These are phyloP conservation scores for Eucalyptus paniculata DNA, from an alignment of 345 rosid species.

Conservation along the genomic window DNA sequence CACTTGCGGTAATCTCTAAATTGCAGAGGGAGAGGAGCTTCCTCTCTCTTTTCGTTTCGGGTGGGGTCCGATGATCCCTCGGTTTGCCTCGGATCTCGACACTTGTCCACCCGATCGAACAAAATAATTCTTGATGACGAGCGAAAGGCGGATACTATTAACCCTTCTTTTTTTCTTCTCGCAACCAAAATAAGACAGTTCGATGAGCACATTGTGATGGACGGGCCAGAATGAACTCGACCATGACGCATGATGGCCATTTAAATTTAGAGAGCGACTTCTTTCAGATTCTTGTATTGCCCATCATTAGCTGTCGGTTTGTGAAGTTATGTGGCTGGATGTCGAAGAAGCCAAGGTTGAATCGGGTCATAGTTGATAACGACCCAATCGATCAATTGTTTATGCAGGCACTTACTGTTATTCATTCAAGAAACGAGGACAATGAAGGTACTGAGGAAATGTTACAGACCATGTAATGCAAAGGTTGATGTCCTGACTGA, in stretches of 20 bases:
- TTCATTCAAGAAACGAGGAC: not conserved
- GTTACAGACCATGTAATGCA: not conserved
- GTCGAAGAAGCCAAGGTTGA: not conserved
- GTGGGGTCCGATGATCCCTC: not conserved
- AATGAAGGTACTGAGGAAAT: not conserved
- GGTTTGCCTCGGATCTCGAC: not conserved
- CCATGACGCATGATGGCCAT: not conserved
- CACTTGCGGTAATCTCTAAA: not conserved
- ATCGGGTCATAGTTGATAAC: not conserved
- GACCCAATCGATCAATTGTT: not conserved
- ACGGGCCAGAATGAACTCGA: not conserved
- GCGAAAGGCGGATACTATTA: not conserved
- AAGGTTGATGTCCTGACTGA: not conserved
- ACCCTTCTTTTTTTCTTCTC: no score
- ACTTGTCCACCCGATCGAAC: not conserved
- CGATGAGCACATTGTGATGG: not conserved
- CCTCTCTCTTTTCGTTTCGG: not conserved
- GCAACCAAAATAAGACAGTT: not conserved
- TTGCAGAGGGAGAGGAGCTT: not conserved
- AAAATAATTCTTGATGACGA: not conserved
- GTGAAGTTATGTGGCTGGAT: not conserved
- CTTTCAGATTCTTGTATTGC: not conserved
- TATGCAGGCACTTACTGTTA: not conserved
- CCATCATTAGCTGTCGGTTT: not conserved
- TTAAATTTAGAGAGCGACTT: not conserved